Percentiles rank a stretch among this genome's conserved stretches.
These are phyloP conservation scores for Triglochin maritima DNA, from an alignment of 106 monocot genomes.

Conservation along the genomic window DNA sequence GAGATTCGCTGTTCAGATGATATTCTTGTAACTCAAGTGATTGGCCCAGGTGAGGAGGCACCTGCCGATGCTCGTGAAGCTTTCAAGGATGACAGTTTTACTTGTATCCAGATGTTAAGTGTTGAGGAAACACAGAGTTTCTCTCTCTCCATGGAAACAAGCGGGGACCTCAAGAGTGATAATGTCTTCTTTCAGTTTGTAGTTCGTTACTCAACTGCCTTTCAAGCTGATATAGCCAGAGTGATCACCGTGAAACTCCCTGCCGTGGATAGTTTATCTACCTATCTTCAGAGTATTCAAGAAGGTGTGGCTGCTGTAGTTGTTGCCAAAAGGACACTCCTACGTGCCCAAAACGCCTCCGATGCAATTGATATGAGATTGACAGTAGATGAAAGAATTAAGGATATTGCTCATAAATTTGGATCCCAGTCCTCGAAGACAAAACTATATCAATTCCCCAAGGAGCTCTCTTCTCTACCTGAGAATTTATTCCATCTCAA, in stretches of 20 bases:
- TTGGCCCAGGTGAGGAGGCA: slow-evolving; percentile 96
- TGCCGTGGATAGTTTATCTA: slow-evolving; percentile 69
- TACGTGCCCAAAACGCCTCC: slow-evolving; percentile 48
- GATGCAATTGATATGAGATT: slow-evolving; percentile 64
- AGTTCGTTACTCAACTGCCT: slow-evolving; percentile 65
- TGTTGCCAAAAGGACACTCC: slow-evolving; percentile 72
- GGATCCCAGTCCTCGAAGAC: slow-evolving; percentile 67
- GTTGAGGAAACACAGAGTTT: slow-evolving; percentile 95
- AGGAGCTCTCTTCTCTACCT: slow-evolving; percentile 63
- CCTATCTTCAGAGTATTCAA: slow-evolving; percentile 72
- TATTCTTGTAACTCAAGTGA: slow-evolving; percentile 89
- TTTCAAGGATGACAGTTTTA: slow-evolving; percentile 83
- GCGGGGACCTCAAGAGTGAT: slow-evolving; percentile 59
- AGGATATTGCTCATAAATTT: slow-evolving; percentile 82
- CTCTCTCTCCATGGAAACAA: slow-evolving; percentile 78
- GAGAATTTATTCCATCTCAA: slow-evolving; percentile 88
- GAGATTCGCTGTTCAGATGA: slow-evolving; percentile 94
- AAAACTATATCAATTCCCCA: slow-evolving; percentile 67
- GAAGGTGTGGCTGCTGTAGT: slow-evolving; percentile 74
- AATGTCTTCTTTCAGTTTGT: slow-evolving; percentile 89
- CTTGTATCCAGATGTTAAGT: slow-evolving; percentile 82
- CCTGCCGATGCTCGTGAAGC: slow-evolving; percentile 65
- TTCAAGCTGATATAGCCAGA: slow-evolving; percentile 72
- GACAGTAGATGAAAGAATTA: slow-evolving; percentile 81
- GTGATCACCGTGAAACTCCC: slow-evolving; percentile 87